Conservation (phyloP, 2,329 filamentous ascomycete species). For the Diplodia scrobiculata region DNA sequence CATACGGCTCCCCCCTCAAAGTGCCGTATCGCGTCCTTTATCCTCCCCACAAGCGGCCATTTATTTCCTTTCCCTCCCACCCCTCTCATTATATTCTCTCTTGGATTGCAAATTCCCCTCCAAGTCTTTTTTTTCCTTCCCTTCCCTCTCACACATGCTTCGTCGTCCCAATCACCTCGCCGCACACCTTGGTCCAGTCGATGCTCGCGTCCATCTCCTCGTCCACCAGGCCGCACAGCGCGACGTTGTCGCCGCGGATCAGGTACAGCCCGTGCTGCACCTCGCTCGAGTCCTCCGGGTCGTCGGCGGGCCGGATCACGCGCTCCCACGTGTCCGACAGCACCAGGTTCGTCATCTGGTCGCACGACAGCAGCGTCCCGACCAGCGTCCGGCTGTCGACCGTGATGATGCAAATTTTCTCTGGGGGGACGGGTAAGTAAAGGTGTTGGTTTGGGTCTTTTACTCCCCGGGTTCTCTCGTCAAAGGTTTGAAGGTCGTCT, state of each 20-base stretch:
- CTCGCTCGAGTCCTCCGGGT: slow-evolving; percentile 76
- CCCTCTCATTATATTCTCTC: neutral
- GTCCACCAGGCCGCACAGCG: slow-evolving; percentile 84
- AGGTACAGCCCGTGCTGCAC: slow-evolving; percentile 86
- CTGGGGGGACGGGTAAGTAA: slow-evolving; percentile 52
- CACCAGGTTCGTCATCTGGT: slow-evolving; percentile 91
- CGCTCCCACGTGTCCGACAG: slow-evolving; percentile 82
- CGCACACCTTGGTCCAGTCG: slow-evolving; percentile 88
- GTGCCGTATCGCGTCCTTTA: neutral
- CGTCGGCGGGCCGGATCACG: slow-evolving; percentile 82
- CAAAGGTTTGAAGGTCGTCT: no score
- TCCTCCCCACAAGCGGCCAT: slow-evolving; percentile 6
- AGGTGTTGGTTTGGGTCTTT: neutral
- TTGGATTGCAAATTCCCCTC: no score
- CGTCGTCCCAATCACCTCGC: slow-evolving; percentile 77
- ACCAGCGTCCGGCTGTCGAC: slow-evolving; percentile 79
- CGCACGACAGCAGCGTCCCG: slow-evolving; percentile 80
- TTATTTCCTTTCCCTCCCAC: neutral
- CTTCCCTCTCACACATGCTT: slow-evolving; percentile 61
- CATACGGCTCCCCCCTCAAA: neutral
- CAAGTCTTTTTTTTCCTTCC: neutral
- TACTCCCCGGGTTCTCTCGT: no score
- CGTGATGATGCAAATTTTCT: slow-evolving; percentile 89
- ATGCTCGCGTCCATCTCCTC: slow-evolving; percentile 87
- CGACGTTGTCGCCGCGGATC: slow-evolving; percentile 92